Evolutionary conservation across 2,329 filamentous ascomycete genomes (phyloP), one percentile per base, ranked within the genome.

Genomic region (Chaetomium sp.): DNA sequence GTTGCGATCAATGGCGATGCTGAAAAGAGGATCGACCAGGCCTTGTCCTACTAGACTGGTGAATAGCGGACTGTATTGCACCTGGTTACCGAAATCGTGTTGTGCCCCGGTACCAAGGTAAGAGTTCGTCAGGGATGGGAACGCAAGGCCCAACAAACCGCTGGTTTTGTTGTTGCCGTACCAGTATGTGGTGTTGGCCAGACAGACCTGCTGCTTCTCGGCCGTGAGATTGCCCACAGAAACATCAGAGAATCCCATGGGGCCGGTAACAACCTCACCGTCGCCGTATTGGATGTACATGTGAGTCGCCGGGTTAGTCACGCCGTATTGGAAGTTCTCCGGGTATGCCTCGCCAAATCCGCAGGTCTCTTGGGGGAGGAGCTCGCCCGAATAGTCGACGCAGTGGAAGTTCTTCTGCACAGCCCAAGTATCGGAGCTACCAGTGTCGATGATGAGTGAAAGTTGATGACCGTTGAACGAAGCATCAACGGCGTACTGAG

Each of bases 401-500:
- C 78, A 80, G 44, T 65, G 63, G 58, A 78, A 78, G 35, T 70
- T 68, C 1, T 62, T 64, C 9, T 68, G 67, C 37, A 71, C 71
- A 1, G 73, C 70, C 77, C 77, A 80, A 0, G 77, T 80, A 58
- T 81, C 78, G 27, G 76, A 73, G 62, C 76, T 79, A 32, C 75
- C 77, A 0, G 77, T 79, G 60, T 80, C 77, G 47, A 81, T 68
- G 10, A 78, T 62, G 34, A 80, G 53, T 6, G 54, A 53, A 53
- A 66, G 56, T 1, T 59, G 58, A 7, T 56, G 52, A 9, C 62
- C 63, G 45, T 67, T 61, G 59, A 69, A 69, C 35, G 54, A 27
- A 0, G 64, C 63, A 10, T 65, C 56, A 5, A 67, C 62, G 10
- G 66, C 62, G 40, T 71, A 72, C 50, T 69, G 64, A 1, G 66